Base-by-base conservation (phyloP, 441 rosid species). In the Brassica hybrid region DNA sequence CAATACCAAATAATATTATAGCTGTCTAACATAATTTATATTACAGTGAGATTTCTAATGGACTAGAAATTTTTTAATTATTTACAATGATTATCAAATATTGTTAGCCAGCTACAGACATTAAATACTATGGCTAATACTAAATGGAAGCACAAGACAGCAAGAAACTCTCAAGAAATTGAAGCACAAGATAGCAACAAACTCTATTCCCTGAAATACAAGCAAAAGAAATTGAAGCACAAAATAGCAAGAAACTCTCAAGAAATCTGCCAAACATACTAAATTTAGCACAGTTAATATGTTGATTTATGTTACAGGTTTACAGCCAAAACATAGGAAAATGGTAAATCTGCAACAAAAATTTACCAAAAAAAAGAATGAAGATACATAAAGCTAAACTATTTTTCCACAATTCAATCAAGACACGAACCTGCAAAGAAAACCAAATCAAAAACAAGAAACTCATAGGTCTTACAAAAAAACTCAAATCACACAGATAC, bases 261-360 rank as follows among this genome's bases (percentile, higher is more conserved):
- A 4, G 27, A 6, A 38, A 61, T 60, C 56, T 65, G n/a, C 13
- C 45, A 38, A 38, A 19, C 21, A 34, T 1, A 16, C 21, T 7
- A 38, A 3, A 67, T 3, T 75, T 60, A 9, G 54, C 13, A 52
- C 27, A 60, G 18, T 32, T 3, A 60, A 67, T 16, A 56, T 63
- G 4, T 36, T 65, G 7, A 65, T 2, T 4, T n/a, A 0, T 32
- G 18, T 50, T 10, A 56, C 25, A 8, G 63, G 17, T 23, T 64
- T 65, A 65, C 5, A 61, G 25, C 21, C 50, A 65, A 78, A 50
- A 48, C 48, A 50, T 18, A 32, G 58, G 25, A 67, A 18, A 70
- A 19, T 7, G 14, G 12, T 59, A 72, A 65, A 67, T 45, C 69
- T 32, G 32, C 69, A 17, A 34, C 69, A 5, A 73, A 71, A 64